phyloP scores from a whole-genome alignment of 345 rosid genomes.

The Anastatica hierochuntica region DNA sequence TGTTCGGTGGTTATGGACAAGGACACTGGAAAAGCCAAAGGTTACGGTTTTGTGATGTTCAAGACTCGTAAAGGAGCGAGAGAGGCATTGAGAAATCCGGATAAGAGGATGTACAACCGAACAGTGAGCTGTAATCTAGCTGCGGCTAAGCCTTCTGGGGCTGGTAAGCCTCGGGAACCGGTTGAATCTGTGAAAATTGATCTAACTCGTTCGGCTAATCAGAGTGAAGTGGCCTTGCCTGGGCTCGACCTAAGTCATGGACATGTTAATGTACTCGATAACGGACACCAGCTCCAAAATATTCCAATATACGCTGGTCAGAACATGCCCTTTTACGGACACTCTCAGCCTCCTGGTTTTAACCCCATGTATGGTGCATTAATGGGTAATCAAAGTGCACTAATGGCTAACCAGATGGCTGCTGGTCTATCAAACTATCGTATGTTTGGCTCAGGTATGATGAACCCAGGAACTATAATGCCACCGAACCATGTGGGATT shows the following conservation, averaged over 20 bases:
- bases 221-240: conserved; percentile 18
- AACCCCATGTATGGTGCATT: conserved; percentile 24
- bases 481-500: conserved; percentile 20
- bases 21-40: conserved; percentile 27
- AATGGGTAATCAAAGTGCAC: conserved; percentile 17
- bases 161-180: conserved; percentile 13
- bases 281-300: conserved; percentile 13
- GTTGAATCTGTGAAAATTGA: conserved; percentile 27
- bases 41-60: conserved; percentile 31
- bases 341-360: conserved; percentile 12
- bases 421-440: conserved; percentile 17
- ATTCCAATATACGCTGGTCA: conserved; percentile 14
- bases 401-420: conserved; percentile 22
- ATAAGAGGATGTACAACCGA: conserved; percentile 30
- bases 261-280: background rate
- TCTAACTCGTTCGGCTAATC: conserved; percentile 9
- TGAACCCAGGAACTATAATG: conserved; percentile 7
- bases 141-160: conserved; percentile 8
- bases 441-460: conserved; percentile 24
- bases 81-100: conserved; percentile 30
- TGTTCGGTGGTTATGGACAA: conserved; percentile 33
- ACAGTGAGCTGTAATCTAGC: conserved; percentile 26
- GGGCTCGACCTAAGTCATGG: conserved; percentile 4
- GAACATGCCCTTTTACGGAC: conserved; percentile 27
- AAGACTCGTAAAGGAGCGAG: conserved; percentile 25